phyloP scores from a whole-genome alignment of 1,284 basidiomycete species.

The Porphyrellus sp. region DNA sequence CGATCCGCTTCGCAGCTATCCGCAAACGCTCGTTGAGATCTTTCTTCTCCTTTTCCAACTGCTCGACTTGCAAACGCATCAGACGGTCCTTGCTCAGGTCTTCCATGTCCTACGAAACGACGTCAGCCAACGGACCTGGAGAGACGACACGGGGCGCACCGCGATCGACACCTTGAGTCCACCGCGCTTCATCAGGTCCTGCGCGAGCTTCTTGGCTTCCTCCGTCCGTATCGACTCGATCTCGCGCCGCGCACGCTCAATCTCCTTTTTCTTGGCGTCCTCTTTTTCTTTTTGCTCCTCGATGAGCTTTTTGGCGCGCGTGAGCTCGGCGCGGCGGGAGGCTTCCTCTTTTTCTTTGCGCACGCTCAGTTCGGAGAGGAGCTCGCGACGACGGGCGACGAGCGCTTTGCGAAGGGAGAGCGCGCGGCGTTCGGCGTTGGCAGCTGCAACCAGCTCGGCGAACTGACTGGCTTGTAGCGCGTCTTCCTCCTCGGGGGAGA shows the following conservation, averaged over 20 bases:
- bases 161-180: slow-evolving; percentile 84
- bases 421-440: slow-evolving; percentile 73
- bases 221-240: slow-evolving; percentile 81
- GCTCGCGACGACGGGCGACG: slow-evolving; percentile 83
- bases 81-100: slow-evolving; percentile 86
- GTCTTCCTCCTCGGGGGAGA: slow-evolving; percentile 50
- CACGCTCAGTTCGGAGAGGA: slow-evolving; percentile 82
- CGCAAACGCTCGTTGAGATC: slow-evolving; percentile 84
- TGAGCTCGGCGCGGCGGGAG: slow-evolving; percentile 72
- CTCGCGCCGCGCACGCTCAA: slow-evolving; percentile 78
- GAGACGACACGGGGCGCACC: slow-evolving; percentile 43
- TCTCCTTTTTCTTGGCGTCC: slow-evolving; percentile 69
- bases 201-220: slow-evolving; percentile 89
- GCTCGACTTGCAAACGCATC: slow-evolving; percentile 89
- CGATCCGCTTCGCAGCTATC: slow-evolving; percentile 86
- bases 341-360: slow-evolving; percentile 92
- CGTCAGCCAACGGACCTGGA: neutral
- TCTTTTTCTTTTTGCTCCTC: slow-evolving; percentile 66
- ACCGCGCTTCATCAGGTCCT: slow-evolving; percentile 81
- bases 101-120: slow-evolving; percentile 63
- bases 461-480: slow-evolving; percentile 56
- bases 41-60: slow-evolving; percentile 96
- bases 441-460: slow-evolving; percentile 53
- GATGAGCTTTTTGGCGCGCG: slow-evolving; percentile 71
- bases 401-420: slow-evolving; percentile 76